Base-by-base conservation (phyloP, 2,329 filamentous ascomycete genomes). In the Curvularia sp. region DNA sequence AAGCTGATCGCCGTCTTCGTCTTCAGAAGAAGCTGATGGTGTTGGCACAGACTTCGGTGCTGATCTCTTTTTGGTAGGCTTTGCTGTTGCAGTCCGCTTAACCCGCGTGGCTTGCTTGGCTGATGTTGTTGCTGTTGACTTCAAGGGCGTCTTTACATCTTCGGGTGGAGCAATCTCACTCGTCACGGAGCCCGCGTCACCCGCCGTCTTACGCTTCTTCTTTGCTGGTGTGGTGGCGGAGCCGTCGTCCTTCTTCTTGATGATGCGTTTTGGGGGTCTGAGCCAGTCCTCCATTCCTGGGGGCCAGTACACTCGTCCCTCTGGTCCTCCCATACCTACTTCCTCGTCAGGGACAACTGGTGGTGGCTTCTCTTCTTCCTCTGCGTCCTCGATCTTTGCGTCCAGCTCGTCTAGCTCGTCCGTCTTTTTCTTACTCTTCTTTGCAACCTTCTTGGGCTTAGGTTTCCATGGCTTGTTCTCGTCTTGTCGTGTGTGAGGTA, bases 241-340 rank as follows among this genome's bases (percentile, higher is more conserved):
- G 73, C 76, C 47, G 5, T 77, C 74, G 9, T 84, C 77, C 79
- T 88, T 74, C 69, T 81, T 82, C 71, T 86, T 88, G 22, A 86
- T 75, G 62, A 89, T 85, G 56, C 87, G 85, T 80, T 96, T 97
- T 76, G 85, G 88, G 0, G 93, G 92, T 55, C 88, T 84, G 22
- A 97, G 79, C 92, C 93, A 97, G 61, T 96, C 90, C 74, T 97
- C 93, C 87, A 93, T 92, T 0, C 91, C 91, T 1, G 87, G 83
- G 0, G 93, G 93, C 93, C 94, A 97, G 74, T 96, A 97, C 0
- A 97, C 94, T 42, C 93, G 83, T 49, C 88, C 83, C 26, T 94
- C 84, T 0, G 89, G 86, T 0, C 94, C 94, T 39, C 94, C 94
- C 93, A 97, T 97, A 2, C 87, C 88, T 12, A 95, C 80, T 18